These are phyloP conservation scores for Xylariaceae sp. DNA, from an alignment of 2,329 filamentous ascomycete species.

Conservation along the genomic window DNA sequence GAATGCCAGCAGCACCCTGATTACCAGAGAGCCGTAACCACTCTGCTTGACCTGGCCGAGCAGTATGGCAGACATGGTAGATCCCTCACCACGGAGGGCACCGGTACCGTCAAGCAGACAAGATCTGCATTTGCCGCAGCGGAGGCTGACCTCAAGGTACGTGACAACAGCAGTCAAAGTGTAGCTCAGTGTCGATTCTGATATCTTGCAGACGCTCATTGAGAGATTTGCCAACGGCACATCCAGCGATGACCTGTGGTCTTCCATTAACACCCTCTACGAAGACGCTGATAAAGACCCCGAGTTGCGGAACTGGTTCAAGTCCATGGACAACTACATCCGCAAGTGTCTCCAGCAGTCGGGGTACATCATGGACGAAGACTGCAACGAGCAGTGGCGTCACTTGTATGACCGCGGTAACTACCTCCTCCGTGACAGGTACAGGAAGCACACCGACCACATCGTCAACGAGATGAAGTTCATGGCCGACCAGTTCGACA, in stretches of 20 bases:
- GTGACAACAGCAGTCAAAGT: not conserved
- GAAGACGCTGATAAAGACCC: constrained; percentile 78
- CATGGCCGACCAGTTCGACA: constrained; percentile 80
- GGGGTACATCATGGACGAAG: constrained; percentile 83
- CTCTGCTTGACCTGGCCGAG: constrained; percentile 78
- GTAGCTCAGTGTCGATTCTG: constrained; percentile 27
- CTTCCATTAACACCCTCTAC: constrained; percentile 81
- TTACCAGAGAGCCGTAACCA: constrained; percentile 87
- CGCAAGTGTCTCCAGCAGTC: constrained; percentile 82
- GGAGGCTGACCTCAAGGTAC: constrained; percentile 73
- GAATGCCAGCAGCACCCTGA: constrained; percentile 95
- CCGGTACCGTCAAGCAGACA: constrained; percentile 68
- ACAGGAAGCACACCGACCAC: constrained; percentile 78
- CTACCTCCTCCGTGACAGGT: constrained; percentile 83
- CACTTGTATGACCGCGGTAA: constrained; percentile 78
- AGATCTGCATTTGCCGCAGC: constrained; percentile 64
- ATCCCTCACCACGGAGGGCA: constrained; percentile 58
- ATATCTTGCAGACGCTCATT: constrained; percentile 65
- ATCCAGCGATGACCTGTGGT: constrained; percentile 80
- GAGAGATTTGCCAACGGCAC: constrained; percentile 96
- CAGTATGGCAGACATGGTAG: constrained; percentile 75
- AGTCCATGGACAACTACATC: constrained; percentile 68
- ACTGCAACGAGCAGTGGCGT: constrained; percentile 77
- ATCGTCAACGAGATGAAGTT: constrained; percentile 89
- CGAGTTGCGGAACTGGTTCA: constrained; percentile 89